phyloP scores from a whole-genome alignment of 768 basidiomycete genomes.

The Mycena floridula region DNA sequence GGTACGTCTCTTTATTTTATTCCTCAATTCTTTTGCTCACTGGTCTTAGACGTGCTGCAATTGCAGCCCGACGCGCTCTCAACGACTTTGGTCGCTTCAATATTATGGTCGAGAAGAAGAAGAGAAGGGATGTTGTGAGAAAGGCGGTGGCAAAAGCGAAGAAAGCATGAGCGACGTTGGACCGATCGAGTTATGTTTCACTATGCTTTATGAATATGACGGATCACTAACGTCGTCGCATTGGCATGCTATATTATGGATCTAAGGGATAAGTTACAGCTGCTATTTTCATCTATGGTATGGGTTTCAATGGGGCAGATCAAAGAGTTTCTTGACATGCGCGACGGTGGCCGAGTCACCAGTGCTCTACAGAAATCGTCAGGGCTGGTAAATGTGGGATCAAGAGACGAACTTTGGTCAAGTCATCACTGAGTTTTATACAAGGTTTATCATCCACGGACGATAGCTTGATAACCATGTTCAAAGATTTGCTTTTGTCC shows the following conservation, averaged over 20 bases:
- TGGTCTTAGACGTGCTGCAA: conserved; percentile 63
- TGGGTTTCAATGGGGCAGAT: conserved; percentile 15
- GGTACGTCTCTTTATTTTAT: no score
- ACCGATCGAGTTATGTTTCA: no score
- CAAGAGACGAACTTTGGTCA: conserved; percentile 54
- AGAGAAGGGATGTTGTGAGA: conserved; percentile 70
- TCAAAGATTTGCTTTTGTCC: conserved; percentile 74
- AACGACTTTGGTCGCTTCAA: conserved; percentile 92
- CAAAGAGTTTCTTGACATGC: conserved; percentile 50
- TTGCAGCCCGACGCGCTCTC: conserved; percentile 65
- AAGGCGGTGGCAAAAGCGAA: conserved; percentile 57
- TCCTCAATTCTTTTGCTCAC: no score
- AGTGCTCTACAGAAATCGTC: conserved; percentile 45
- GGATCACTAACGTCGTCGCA: no score
- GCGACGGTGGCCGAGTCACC: conserved; percentile 56
- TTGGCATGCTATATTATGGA: no score
- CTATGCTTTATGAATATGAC: no score
- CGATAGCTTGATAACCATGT: conserved; percentile 92
- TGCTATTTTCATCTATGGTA: no score
- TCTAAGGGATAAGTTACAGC: no score
- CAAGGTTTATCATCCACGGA: conserved; percentile 69
- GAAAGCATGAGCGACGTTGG: no score
- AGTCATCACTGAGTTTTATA: conserved; percentile 92
- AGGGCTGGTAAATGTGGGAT: neutral
- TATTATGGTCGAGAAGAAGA: conserved; percentile 86